Evolutionary conservation across 805 yeast species (phyloP), one percentile per base, ranked within the genome.

Genomic region (Sugiyamaella americana): DNA sequence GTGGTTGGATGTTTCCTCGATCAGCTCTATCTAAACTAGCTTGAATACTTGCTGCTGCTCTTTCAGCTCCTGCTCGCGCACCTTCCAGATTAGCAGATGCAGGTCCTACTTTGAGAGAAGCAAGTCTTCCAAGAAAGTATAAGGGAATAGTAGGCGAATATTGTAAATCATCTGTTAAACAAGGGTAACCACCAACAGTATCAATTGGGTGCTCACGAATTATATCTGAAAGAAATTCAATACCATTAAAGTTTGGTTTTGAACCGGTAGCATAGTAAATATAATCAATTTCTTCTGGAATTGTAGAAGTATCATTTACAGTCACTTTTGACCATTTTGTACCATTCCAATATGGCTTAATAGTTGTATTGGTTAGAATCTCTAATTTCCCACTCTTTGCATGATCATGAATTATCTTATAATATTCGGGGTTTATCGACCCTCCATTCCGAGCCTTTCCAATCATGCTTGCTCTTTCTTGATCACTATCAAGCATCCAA

Each of bases 21-120:
- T n/a, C n/a, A 8, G 32, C 32, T 13, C 32, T 26, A 13, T 26
- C 32, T 26, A 26, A 26, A 13, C 32, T 8, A 26, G 8, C 13
- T 21, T 46, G 49, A 29, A 50, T 50, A 11, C 48, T 36, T 26
- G 44, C 34, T 6, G 75, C 74, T 24, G 71, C 62, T 42, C 75
- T 51, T 50, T 72, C 76, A 1, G 75, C 74, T 2, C 74, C 73
- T 10, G 65, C 50, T 32, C 76, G 52, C 1, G 74, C 75, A 2
- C 76, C 76, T 44, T 70, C 75, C 37, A 72, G 56, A 46, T 72
- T 72, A 1, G 76, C 75, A 18, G 72, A 64, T 0, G 74, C 66
- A 1, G 76, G 75, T 0, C 76, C 75, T 43, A 69, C 64, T 39
- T 65, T 56, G 18, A 72, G 53, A 39, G 68, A 64, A 0, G 76